A percentile compares a stretch with the other conserved stretches of the same genome.
Conservation (phyloP, 2,329 filamentous ascomycete species). For the Phialemoniopsis sp. region DNA sequence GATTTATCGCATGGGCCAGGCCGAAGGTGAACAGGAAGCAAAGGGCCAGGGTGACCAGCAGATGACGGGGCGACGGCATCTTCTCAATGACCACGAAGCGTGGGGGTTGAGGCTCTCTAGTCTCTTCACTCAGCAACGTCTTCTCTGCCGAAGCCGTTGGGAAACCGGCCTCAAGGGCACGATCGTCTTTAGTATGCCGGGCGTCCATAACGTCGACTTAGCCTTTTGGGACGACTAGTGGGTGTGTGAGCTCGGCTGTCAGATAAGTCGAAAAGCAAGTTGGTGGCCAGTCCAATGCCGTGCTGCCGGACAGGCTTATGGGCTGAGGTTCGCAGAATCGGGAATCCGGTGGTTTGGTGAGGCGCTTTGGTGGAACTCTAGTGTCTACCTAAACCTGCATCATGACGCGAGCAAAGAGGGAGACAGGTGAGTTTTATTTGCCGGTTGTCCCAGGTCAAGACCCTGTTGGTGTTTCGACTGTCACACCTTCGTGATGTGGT, state of each 20-base stretch:
- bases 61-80: slow-evolving; percentile 2
- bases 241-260: neutral
- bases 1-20: slow-evolving; percentile 1
- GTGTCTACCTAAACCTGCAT: too few relatives aligned
- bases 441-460: too few relatives aligned
- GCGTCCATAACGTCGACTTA: neutral
- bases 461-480: too few relatives aligned
- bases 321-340: neutral
- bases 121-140: neutral
- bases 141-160: slow-evolving; percentile 3
- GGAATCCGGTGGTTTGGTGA: too few relatives aligned
- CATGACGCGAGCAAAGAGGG: too few relatives aligned
- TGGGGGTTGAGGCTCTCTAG: neutral
- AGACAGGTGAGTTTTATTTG: too few relatives aligned
- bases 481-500: too few relatives aligned
- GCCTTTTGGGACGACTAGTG: neutral
- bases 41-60: slow-evolving; percentile 1
- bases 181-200: neutral
- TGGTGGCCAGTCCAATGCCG: neutral
- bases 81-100: neutral
- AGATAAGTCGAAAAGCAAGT: neutral
- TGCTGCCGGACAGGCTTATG: neutral
- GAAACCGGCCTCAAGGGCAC: slow-evolving; percentile 3
- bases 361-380: too few relatives aligned
- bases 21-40: slow-evolving; percentile 1